Evolutionary conservation across 2,329 filamentous ascomycete genomes (phyloP).

Genomic region (Paramyrothecium roridum): DNA sequence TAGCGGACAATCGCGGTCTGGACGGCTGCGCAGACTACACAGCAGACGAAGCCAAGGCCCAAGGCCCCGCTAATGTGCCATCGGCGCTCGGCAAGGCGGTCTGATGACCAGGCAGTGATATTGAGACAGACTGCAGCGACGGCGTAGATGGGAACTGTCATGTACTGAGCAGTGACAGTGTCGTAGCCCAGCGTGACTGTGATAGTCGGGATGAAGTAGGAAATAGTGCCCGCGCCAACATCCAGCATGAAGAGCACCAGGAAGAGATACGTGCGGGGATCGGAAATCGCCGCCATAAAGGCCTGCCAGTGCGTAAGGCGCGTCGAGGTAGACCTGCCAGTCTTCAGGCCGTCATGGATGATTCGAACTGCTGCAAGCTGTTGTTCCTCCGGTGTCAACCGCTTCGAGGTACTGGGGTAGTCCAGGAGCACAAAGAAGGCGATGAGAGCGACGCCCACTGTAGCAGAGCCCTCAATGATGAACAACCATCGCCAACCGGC

Average conservation of each 20-base stretch:
- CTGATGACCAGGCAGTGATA: conserved; percentile 18
- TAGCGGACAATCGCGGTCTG: conserved; percentile 23
- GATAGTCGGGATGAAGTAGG: conserved; percentile 52
- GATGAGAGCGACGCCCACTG: conserved; percentile 46
- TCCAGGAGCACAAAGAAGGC: conserved; percentile 63
- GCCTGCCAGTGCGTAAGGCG: conserved; percentile 24
- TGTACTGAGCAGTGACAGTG: conserved; percentile 40
- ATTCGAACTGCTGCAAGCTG: conserved; percentile 59
- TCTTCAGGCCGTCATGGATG: conserved; percentile 41
- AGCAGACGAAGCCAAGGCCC: conserved; percentile 17
- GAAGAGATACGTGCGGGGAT: conserved; percentile 46
- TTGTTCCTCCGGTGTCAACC: conserved; percentile 59
- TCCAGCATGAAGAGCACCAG: conserved; percentile 46
- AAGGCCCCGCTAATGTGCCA: conserved; percentile 22
- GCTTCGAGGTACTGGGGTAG: conserved; percentile 58
- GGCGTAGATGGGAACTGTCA: conserved; percentile 33
- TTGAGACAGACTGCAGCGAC: conserved; percentile 20
- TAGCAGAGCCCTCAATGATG: conserved; percentile 62
- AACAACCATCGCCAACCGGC: conserved; percentile 68
- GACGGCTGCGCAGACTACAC: conserved; percentile 24
- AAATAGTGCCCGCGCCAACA: conserved; percentile 42
- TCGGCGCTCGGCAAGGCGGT: conserved; percentile 19
- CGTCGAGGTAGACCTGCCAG: conserved; percentile 20
- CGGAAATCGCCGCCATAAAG: conserved; percentile 30
- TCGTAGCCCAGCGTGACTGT: conserved; percentile 45